Evolutionary conservation across 163 green algal genomes (phyloP).

Genomic region (Scenedesmus sp.): DNA sequence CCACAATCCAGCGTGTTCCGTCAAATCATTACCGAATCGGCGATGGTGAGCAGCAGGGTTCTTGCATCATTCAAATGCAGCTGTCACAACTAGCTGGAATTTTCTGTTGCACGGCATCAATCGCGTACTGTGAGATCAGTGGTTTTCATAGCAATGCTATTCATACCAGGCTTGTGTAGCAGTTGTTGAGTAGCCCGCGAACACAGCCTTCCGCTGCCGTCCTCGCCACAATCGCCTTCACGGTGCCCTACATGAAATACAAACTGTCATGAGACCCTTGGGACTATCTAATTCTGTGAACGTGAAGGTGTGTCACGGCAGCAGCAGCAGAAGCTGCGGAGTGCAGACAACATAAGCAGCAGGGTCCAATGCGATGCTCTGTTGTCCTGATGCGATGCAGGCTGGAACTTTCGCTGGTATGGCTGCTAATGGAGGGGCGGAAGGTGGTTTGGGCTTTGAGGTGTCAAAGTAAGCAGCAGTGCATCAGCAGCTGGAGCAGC

Average conservation of each 20-base stretch:
- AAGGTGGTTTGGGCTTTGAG: constrained; percentile 22
- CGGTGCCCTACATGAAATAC: not conserved
- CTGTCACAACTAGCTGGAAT: too few species aligned
- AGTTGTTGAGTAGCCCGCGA: not conserved
- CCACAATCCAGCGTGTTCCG: too few species aligned
- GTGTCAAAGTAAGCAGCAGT: constrained; percentile 27
- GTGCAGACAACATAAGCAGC: not conserved
- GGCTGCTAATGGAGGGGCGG: not conserved
- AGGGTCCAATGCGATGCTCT: not conserved
- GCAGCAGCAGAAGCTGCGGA: not conserved
- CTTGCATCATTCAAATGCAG: not conserved
- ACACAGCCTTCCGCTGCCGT: not conserved
- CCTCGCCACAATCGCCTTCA: not conserved
- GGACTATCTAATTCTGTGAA: not conserved
- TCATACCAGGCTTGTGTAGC: not conserved
- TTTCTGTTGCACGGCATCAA: not conserved
- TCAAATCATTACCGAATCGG: not conserved
- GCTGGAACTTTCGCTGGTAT: not conserved
- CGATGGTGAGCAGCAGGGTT: not conserved
- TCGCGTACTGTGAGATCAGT: not conserved
- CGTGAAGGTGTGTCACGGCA: not conserved
- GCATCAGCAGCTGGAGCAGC: constrained; percentile 1
- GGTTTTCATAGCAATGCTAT: too few species aligned
- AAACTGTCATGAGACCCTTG: not conserved
- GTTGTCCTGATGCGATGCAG: not conserved